phyloP scores from a whole-genome alignment of 2,329 filamentous ascomycete genomes.

The Colletotrichum salicis region DNA sequence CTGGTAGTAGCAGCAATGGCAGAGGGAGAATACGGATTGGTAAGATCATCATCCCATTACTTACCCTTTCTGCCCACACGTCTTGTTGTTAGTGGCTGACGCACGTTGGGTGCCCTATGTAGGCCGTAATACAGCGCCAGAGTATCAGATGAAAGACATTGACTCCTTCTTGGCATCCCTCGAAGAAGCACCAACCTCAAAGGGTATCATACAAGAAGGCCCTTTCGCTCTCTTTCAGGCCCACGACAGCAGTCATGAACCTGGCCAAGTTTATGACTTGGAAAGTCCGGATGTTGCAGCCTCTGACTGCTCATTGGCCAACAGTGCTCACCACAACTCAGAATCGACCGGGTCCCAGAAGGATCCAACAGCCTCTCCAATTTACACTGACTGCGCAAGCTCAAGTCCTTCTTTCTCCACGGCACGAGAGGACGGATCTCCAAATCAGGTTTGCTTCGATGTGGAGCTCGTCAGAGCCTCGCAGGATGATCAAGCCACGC shows the following conservation, averaged over 20 bases:
- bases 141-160: background rate
- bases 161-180: background rate
- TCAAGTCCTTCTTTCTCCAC: background rate
- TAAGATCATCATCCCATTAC: background rate
- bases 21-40: constrained; percentile 6
- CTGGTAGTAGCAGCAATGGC: background rate
- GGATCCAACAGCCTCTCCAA: background rate
- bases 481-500: background rate
- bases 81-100: background rate
- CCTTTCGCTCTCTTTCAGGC: background rate
- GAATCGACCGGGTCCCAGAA: background rate
- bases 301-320: background rate
- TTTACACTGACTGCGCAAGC: background rate
- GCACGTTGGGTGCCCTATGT: background rate
- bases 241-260: background rate
- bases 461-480: background rate
- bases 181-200: background rate
- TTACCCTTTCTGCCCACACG: background rate
- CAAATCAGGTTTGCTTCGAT: background rate
- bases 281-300: background rate
- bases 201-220: background rate
- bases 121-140: background rate
- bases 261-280: background rate
- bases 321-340: background rate
- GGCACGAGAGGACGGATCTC: background rate